These are phyloP conservation scores for Apiospora marii DNA, from an alignment of 2,329 filamentous ascomycete genomes.

Conservation along the genomic window DNA sequence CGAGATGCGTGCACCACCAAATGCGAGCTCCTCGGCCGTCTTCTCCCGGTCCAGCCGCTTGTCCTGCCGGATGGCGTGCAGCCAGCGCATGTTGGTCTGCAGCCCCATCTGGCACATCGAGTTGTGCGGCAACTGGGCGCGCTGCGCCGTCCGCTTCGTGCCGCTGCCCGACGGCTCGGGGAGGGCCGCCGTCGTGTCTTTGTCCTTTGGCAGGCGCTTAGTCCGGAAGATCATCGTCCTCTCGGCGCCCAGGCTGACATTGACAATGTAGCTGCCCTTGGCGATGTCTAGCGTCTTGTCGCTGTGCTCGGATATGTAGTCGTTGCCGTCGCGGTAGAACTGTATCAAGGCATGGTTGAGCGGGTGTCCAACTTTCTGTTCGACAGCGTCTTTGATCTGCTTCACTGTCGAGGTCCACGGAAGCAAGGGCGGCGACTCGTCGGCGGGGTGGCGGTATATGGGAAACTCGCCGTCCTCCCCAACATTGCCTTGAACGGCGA, in stretches of 20 bases:
- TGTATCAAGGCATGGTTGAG: constrained; percentile 95
- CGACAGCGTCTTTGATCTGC: constrained; percentile 71
- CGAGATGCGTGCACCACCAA: constrained; percentile 81
- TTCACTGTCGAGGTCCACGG: constrained; percentile 79
- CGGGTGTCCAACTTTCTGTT: constrained; percentile 76
- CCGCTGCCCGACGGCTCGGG: constrained; percentile 28
- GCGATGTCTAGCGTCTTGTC: constrained; percentile 96
- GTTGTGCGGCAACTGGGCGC: constrained; percentile 83
- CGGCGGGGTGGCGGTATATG: constrained; percentile 93
- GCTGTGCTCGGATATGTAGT: constrained; percentile 95
- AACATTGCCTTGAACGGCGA: constrained; percentile 84
- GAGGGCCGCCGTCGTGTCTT: constrained; percentile 22
- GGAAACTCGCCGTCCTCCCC: constrained; percentile 76
- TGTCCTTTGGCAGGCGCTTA: constrained; percentile 62
- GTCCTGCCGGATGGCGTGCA: constrained; percentile 91
- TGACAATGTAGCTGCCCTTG: constrained; percentile 83
- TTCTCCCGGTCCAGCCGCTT: constrained; percentile 77
- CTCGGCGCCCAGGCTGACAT: constrained; percentile 91
- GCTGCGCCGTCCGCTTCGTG: constrained; percentile 64
- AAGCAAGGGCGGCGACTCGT: constrained; percentile 81
- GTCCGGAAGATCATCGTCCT: constrained; percentile 89
- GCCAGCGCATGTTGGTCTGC: constrained; percentile 83
- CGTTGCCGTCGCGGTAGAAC: constrained; percentile 85
- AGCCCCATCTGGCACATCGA: constrained; percentile 86
- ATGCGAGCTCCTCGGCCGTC: constrained; percentile 73